Conservation (phyloP, 305 asterid genomes). For the Petunia hybrid region DNA sequence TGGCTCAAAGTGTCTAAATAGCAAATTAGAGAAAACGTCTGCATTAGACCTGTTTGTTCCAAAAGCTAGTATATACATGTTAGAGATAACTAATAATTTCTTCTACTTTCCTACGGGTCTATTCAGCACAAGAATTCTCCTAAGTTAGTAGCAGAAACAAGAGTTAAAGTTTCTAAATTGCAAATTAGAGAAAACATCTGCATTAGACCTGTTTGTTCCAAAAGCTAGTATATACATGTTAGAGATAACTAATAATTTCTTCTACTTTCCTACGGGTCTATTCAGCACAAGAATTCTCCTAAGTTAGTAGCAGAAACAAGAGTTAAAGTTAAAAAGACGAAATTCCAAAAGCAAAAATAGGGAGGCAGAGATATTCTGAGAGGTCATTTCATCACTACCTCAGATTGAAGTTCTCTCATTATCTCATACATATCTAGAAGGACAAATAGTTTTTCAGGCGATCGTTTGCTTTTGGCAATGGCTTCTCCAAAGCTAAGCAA, state of each 20-base stretch:
- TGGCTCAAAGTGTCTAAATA: too few relatives aligned
- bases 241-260: neutral
- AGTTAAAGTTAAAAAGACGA: neutral
- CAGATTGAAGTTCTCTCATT: conserved; percentile 93
- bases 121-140: neutral
- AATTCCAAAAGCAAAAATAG: neutral
- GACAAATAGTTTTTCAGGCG: conserved; percentile 96
- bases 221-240: neutral
- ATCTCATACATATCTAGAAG: conserved; percentile 97
- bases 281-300: neutral
- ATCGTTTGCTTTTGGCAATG: conserved; percentile 89
- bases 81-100: neutral
- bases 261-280: neutral
- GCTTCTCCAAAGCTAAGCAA: conserved; percentile 97
- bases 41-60: neutral
- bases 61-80: neutral
- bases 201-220: neutral
- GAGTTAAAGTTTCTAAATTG: neutral
- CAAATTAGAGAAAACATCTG: neutral
- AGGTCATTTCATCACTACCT: conserved; percentile 52
- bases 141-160: neutral
- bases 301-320: neutral
- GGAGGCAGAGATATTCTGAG: neutral
- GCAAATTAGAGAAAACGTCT: neutral
- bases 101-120: neutral